phyloP scores from a whole-genome alignment of 257 asterid species.

The Hygrophila difformis region DNA sequence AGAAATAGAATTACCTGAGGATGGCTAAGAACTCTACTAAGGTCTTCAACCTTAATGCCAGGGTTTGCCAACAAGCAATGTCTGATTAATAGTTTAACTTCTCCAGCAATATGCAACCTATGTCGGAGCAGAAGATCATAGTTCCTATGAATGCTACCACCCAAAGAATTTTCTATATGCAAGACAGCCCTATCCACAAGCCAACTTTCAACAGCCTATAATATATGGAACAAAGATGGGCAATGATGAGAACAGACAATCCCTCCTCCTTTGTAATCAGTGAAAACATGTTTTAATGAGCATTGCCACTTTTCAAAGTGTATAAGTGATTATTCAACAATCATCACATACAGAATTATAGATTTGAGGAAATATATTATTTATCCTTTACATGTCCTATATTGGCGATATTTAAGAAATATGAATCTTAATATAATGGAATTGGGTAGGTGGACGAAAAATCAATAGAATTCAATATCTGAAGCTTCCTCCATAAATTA shows the following conservation, averaged over 20 bases:
- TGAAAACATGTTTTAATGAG: no score
- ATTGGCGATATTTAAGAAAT: no score
- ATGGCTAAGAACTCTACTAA: conserved; percentile 91
- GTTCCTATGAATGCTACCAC: conserved; percentile 97
- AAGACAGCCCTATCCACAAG: conserved; percentile 93
- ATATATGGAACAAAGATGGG: not conserved
- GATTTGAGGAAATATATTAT: no score
- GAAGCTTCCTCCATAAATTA: no score
- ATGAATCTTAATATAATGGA: no score
- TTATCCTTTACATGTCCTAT: no score
- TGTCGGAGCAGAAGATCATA: conserved; percentile 94
- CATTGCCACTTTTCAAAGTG: no score
- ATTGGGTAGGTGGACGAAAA: no score
- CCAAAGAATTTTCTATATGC: conserved; percentile 93
- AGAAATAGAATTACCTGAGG: conserved; percentile 63
- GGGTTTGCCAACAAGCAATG: conserved; percentile 92
- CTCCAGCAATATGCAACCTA: conserved; percentile 94
- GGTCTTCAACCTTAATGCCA: conserved; percentile 59
- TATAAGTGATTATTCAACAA: no score
- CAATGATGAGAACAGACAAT: not conserved
- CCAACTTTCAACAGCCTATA: conserved; percentile 96
- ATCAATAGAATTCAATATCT: no score
- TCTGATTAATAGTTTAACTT: conserved; percentile 81
- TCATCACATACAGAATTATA: no score
- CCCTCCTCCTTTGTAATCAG: no score